These are phyloP conservation scores for Globisporangium apiculatum DNA, from an alignment of 352 stramenopile genomes.

Conservation along the genomic window DNA sequence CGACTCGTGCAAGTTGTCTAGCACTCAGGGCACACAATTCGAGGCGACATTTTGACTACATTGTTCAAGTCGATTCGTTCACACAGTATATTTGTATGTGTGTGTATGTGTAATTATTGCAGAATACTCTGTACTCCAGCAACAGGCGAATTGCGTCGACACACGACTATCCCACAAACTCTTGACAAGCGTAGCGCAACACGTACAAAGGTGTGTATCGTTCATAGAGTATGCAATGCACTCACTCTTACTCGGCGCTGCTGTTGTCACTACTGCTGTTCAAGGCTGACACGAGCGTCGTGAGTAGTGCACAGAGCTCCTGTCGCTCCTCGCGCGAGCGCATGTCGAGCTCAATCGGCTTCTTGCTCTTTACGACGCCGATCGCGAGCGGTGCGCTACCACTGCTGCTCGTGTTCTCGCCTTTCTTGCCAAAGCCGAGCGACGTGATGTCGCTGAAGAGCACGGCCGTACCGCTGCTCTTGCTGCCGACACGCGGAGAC, in stretches of 20 bases:
- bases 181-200: too few relatives aligned
- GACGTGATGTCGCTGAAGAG: slow-evolving; percentile 29
- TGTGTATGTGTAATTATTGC: too few relatives aligned
- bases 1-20: too few relatives aligned
- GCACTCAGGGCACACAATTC: too few relatives aligned
- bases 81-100: too few relatives aligned
- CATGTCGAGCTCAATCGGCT: slow-evolving; percentile 40
- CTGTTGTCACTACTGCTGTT: not conserved
- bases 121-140: too few relatives aligned
- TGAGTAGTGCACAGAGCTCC: slow-evolving; percentile 16
- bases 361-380: slow-evolving; percentile 13
- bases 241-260: too few relatives aligned
- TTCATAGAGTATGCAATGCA: not conserved
- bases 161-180: too few relatives aligned
- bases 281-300: slow-evolving; percentile 14
- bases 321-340: slow-evolving; percentile 27
- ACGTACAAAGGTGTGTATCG: too few relatives aligned
- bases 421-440: slow-evolving; percentile 23
- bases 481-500: slow-evolving; percentile 20
- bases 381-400: slow-evolving; percentile 12
- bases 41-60: too few relatives aligned
- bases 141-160: too few relatives aligned
- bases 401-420: slow-evolving; percentile 1
- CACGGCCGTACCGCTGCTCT: slow-evolving; percentile 12
- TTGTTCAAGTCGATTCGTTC: too few relatives aligned